These are phyloP conservation scores for Daedaleopsis nitida DNA, from an alignment of 768 basidiomycete species.

Conservation along the genomic window DNA sequence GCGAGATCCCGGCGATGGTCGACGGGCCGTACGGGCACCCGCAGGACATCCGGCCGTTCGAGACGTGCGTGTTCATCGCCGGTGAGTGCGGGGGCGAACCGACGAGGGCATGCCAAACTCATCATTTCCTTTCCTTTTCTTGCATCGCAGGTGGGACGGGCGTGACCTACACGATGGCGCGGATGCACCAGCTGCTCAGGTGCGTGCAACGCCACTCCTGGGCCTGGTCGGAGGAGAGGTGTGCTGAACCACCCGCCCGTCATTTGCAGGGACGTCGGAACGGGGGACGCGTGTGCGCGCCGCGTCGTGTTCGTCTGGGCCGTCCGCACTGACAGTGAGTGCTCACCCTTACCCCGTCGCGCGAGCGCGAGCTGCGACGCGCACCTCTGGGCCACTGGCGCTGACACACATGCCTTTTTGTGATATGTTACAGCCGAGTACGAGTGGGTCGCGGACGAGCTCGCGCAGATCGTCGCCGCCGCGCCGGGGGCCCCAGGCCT, in stretches of 20 bases:
- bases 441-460: slow-evolving; percentile 21
- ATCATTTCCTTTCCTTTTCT: not conserved
- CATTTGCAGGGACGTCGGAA: not conserved
- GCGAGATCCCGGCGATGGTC: slow-evolving; percentile 34
- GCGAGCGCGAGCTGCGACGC: no score
- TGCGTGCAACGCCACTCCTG: slow-evolving; percentile 9
- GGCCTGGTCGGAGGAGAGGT: no score
- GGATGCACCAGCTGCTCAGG: slow-evolving; percentile 36
- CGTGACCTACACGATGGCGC: slow-evolving; percentile 35
- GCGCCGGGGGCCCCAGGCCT: slow-evolving; percentile 20
- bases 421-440: slow-evolving; percentile 29
- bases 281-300: slow-evolving; percentile 18
- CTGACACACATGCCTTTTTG: no score
- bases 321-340: slow-evolving; percentile 29
- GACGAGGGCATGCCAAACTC: no score
- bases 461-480: slow-evolving; percentile 16
- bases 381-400: no score
- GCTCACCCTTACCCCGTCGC: no score
- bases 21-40: slow-evolving; percentile 46
- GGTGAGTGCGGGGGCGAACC: slow-evolving; percentile 32
- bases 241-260: not conserved
- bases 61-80: slow-evolving; percentile 40
- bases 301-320: slow-evolving; percentile 36
- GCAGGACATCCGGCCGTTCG: slow-evolving; percentile 34
- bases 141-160: slow-evolving; percentile 34